Evolutionary conservation across 768 basidiomycete species (phyloP).

Genomic region (Pisolithus orientalis): DNA sequence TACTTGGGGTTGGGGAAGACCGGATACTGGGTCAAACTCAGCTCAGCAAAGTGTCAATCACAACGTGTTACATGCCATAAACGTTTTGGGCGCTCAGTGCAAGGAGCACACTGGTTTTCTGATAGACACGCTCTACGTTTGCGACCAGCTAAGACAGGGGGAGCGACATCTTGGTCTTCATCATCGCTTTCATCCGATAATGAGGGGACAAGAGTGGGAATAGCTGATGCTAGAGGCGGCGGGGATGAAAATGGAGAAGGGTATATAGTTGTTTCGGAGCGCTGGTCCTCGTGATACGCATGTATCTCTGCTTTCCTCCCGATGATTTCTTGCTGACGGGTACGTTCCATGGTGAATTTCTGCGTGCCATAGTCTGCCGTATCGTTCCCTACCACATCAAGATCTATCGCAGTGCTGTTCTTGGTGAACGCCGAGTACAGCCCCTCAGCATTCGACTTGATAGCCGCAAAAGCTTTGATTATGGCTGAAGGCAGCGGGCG

Average conservation of each 20-base stretch:
- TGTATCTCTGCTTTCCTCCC: too few species aligned
- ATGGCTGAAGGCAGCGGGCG: slow-evolving; percentile 6
- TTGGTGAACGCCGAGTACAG: slow-evolving; percentile 25
- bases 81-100: too few species aligned
- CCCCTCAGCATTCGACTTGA: slow-evolving; percentile 22
- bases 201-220: slow-evolving; percentile 4
- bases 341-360: neutral
- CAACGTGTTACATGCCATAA: too few species aligned
- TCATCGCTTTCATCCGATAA: slow-evolving; percentile 11
- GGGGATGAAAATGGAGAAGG: slow-evolving; percentile 14
- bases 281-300: too few species aligned
- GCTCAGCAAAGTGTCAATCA: too few species aligned
- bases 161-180: slow-evolving; percentile 6
- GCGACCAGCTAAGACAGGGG: slow-evolving; percentile 11
- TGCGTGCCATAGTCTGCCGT: slow-evolving; percentile 10
- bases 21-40: too few species aligned
- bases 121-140: slow-evolving; percentile 11
- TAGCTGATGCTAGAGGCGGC: slow-evolving; percentile 5
- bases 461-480: slow-evolving; percentile 19
- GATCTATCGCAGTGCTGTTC: slow-evolving; percentile 23
- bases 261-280: neutral
- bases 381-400: slow-evolving; percentile 27
- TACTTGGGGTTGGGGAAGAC: too few species aligned
- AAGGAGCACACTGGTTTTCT: too few species aligned
- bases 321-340: too few species aligned